Evolutionary conservation across 306 rosid species (phyloP), one percentile per base, ranked within the genome.

Genomic region (Castanopsis chinensis): DNA sequence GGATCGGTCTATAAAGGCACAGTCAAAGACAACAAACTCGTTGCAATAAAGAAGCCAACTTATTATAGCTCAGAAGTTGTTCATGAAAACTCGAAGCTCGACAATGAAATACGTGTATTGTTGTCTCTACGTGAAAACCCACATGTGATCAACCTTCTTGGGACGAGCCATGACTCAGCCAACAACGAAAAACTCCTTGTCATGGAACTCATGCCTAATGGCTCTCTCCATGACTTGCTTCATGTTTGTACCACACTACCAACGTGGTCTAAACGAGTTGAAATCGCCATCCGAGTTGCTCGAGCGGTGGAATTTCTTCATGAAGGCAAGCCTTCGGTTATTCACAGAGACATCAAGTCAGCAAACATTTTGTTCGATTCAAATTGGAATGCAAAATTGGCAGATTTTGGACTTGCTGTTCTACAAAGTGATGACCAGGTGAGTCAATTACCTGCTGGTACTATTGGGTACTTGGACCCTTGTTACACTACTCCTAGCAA

Each of bases 301-400:
- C 80, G 80, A 4, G 90, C 90, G 0, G 75, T 89, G 1, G 69
- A 74, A 5, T 87, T 83, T 41, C 91, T 91, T 67, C 95, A 91
- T 37, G 79, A 83, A 51, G 75, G 73, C 1, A 69, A 79, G 23
- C 89, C 85, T n/a, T 3, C 4, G 28, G 87, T 89, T 0, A 87
- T 91, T n/a, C 95, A 90, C 81, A 81, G 91, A 41, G 94, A 90
- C 35, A 76, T 90, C 25, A 90, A 90, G 76, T 81, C 91, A 0
- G 71, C 81, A 27, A 91, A 91, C 67, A 81, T 91, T 23, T 32
- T 91, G 76, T 88, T 91, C 15, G 95, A 89, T 53, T 83, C 88
- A 0, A 30, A 84, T 2, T 85, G 87, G 87, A 64, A 82, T 5
- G 82, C 88, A 0, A 91, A 84, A 72, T 33, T 91, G n/a, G 92